Base-by-base conservation (phyloP, 2,329 filamentous ascomycete species). In the Microcera coccophila region DNA sequence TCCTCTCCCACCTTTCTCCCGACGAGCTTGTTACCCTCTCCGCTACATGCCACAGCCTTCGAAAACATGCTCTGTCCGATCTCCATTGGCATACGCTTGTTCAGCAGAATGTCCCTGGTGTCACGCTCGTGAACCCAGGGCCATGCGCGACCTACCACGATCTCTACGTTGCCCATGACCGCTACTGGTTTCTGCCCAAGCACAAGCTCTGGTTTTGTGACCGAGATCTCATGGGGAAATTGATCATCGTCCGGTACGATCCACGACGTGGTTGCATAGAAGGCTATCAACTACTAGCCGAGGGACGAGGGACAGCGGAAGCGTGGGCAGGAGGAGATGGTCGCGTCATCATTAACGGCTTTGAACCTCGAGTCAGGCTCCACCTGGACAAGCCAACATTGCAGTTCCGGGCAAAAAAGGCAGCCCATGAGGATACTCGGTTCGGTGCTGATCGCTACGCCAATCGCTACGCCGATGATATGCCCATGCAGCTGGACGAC, bases 171-270 rank as follows among this genome's bases (percentile, higher is more conserved):
- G 75, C 82, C 16, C 86, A 93, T 61, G 78, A 93, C 50, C 84
- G 85, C 1, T 81, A 84, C 55, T 96, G 90, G 90, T 95, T 95
- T 58, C 72, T 96, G 1, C 75, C 87, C 0, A 81, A 78, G 39
- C 74, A 87, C 60, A 90, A 87, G 64, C 72, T 96, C 50, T 96
- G 90, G 90, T 91, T 95, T 59, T 79, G 81, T 45, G 88, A 95
- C 63, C 75, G 73, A 2, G 76, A 82, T 21, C 74, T 88, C 36
- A 83, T 78, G 2, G 90, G 90, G 0, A 85, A 85, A 60, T 65
- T 95, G 32, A 74, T 95, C 19, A 59, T 95, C 29, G 75, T 78
- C n/a, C 81, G 86, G 11, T 96, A 90, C 58, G 82, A 95, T 60
- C 77, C 81, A 35, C 68, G 78, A 4, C 74, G 79, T 33, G 85